phyloP scores from a whole-genome alignment of 2,329 filamentous ascomycete species.

The Colletotrichum lentis region DNA sequence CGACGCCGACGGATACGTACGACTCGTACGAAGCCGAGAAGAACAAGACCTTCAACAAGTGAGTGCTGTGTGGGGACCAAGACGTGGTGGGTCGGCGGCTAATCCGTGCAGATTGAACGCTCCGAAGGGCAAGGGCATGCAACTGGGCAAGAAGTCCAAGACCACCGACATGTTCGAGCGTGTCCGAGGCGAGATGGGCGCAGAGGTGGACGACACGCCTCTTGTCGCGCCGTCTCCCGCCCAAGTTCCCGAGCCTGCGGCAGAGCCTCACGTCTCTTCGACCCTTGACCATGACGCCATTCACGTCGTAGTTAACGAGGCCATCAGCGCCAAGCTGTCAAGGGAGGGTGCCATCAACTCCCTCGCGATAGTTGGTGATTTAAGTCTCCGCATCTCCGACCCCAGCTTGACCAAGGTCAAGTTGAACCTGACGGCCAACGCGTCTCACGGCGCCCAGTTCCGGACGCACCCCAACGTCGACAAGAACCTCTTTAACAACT shows the following conservation, averaged over 20 bases:
- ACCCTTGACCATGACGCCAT: slow-evolving; percentile 83
- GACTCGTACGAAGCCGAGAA: slow-evolving; percentile 97
- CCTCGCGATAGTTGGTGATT: slow-evolving; percentile 88
- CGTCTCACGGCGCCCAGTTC: slow-evolving; percentile 87
- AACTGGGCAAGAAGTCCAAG: slow-evolving; percentile 98
- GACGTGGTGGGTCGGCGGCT: background rate
- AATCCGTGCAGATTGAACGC: slow-evolving; percentile 49
- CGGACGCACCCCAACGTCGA: slow-evolving; percentile 97
- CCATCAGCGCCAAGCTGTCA: slow-evolving; percentile 88
- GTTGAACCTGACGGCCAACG: slow-evolving; percentile 77
- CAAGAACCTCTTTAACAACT: slow-evolving; percentile 82
- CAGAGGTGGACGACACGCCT: slow-evolving; percentile 80
- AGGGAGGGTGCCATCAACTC: slow-evolving; percentile 87
- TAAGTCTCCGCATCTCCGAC: slow-evolving; percentile 90
- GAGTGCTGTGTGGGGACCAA: slow-evolving; percentile 44
- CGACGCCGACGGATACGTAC: slow-evolving; percentile 81
- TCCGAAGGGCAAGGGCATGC: slow-evolving; percentile 96
- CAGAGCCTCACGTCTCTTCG: slow-evolving; percentile 67
- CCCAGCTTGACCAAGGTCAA: slow-evolving; percentile 90
- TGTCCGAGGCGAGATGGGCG: slow-evolving; percentile 89
- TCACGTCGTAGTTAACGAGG: slow-evolving; percentile 86
- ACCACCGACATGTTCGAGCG: slow-evolving; percentile 97
- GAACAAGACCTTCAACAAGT: slow-evolving; percentile 89
- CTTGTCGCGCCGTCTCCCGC: slow-evolving; percentile 68
- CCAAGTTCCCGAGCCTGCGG: slow-evolving; percentile 60